Evolutionary conservation across 345 rosid species (phyloP), one percentile per base, ranked within the genome.

Genomic region (Populus deltoides): DNA sequence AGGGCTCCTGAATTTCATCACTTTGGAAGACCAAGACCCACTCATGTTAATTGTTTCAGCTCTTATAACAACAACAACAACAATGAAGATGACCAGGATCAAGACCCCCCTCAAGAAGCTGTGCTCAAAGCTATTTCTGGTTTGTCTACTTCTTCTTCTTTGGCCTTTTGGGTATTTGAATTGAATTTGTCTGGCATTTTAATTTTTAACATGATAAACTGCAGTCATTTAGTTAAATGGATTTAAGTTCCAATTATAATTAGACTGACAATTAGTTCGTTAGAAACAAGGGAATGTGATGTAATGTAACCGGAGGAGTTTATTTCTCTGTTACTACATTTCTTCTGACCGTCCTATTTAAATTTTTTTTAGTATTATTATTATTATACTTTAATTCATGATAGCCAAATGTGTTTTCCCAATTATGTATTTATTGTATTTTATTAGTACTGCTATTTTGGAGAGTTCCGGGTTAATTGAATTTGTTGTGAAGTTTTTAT

Each of bases 51-150:
- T 80, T 89, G 63, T n/a, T 57, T 57, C 29, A 3, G 92, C 85
- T 89, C 83, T 65, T 41, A 39, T 75, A 74, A 74, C 51, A 78
- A 86, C 24, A 80, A 78, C 63, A 78, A 86, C 36, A 80, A 78
- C 77, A 38, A 55, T 31, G 86, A 79, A 51, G 89, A 78, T 43
- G 88, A 88, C 25, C 77, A 82, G 36, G 97, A 93, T 68, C 94
- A 92, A 77, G 93, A 86, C 0, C 98, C 95, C 4, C 94, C 98
- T 57, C 98, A 92, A 75, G 99, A 96, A 87, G 98, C 98, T 62
- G 90, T 96, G 75, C 94, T 96, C 66, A 96, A 90, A 81, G 98
- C 97, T 71, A 93, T 96, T 83, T 93, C 99, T 85, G 98, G 99
- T 94, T 69, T 7, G 69, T 11, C 16, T 31, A 18, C 77, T 45